A percentile compares a stretch with the other conserved stretches of the same genome.
These are phyloP conservation scores for Candida chauliodis DNA, from an alignment of 805 yeast genomes.

Conservation along the genomic window DNA sequence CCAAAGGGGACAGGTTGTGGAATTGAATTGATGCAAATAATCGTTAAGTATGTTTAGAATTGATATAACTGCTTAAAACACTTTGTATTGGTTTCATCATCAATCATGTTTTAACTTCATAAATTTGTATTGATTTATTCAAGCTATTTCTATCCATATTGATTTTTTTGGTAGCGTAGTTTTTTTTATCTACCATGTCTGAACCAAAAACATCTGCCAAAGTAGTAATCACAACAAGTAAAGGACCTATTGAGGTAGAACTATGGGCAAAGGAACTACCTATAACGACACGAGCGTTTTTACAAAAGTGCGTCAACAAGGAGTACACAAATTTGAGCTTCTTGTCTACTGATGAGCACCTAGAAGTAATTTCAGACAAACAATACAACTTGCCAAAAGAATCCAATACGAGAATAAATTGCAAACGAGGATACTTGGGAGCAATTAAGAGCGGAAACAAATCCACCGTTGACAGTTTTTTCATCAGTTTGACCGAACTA, in stretches of 20 bases:
- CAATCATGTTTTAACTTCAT: no score
- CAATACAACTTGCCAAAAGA: conserved; percentile 31
- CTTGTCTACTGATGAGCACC: conserved; percentile 29
- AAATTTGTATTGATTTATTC: no score
- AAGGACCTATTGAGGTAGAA: conserved; percentile 58
- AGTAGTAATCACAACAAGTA: conserved; percentile 52
- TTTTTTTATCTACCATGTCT: no score
- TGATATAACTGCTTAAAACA: no score
- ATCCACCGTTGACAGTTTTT: conserved; percentile 25
- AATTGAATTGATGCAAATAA: no score
- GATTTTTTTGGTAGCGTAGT: no score
- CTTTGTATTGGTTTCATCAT: no score
- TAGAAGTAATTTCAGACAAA: conserved; percentile 7
- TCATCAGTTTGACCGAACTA: conserved; percentile 13
- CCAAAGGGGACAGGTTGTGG: no score
- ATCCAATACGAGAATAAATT: conserved; percentile 48
- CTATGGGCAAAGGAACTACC: conserved; percentile 72
- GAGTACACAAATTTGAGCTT: conserved; percentile 41
- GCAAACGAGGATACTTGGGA: conserved; percentile 7
- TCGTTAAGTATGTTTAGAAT: no score
- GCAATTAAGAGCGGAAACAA: conserved; percentile 3
- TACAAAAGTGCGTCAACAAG: conserved; percentile 46
- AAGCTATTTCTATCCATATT: no score
- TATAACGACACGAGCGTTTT: conserved; percentile 40
- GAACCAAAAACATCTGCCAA: conserved; percentile 61